Evolutionary conservation across 2,329 filamentous ascomycete genomes (phyloP), one percentile per base, ranked within the genome.

Genomic region (Microcyclospora pomicola): DNA sequence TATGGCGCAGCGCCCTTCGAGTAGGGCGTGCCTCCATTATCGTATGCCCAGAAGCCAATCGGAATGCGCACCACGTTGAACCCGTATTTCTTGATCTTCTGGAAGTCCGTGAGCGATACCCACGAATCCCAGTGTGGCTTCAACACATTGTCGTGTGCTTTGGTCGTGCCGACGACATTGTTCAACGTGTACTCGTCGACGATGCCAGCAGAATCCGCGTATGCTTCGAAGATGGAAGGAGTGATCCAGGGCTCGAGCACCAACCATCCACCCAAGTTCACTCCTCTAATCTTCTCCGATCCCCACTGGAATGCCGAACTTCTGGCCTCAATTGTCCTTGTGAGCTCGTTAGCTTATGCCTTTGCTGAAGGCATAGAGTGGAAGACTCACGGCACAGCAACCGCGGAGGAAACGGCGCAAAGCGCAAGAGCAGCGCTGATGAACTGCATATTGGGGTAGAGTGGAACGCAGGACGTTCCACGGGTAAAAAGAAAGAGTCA

Each of bases 31-130:
- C 60, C 59, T 16, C 59, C 54, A 11, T 69, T 67, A 36, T 69
- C 61, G 44, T 71, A 74, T 12, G 73, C 72, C 73, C 73, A 77
- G 50, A 66, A 76, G 6, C 72, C 71, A 38, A 76, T 62, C 0
- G 73, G 72, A 29, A 77, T 71, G 11, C 73, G 63, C 9, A 77
- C 69, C 9, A 71, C 58, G 51, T 77, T 76, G 56, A 77, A 71
- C 5, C 73, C 72, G 0, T 69, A 64, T 28, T 65, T 54, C 13
- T 64, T 64, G 47, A 77, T 76, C 45, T 68, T 71, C 48, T 70
- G 58, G 51, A 77, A 73, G 49, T 76, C 72, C 10, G 55, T 48
- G 46, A 62, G 64, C 11, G 60, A 63, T 10, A 65, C 65, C 60
- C 61, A 75, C 27, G 55, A 65, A 45, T 66, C 64, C 67, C 64